Base-by-base conservation (phyloP, 495 filamentous ascomycete species). In the Platismatia glauca region DNA sequence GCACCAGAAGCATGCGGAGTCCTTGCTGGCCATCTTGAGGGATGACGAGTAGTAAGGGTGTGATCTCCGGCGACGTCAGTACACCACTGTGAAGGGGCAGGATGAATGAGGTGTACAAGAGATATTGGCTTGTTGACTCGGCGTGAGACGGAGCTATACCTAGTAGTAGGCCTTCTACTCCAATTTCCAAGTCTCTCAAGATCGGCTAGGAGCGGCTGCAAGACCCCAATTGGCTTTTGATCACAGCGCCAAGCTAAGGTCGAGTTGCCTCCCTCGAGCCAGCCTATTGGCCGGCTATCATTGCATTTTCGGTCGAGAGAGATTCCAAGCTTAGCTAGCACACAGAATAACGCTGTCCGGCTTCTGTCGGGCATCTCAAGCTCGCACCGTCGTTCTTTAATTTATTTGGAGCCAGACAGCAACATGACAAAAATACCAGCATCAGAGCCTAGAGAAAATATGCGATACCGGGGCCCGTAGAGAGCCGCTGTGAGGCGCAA, bases 11-110 rank as follows among this genome's bases (percentile, higher is more conserved):
- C 3, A 63, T 8, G 29, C 46, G 39, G 57, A 65, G 15, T 44
- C 39, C n/a, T 59, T 61, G 22, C 29, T 43, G 16, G 59, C 60
- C 38, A 34, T 69, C 12, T 44, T 69, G 22, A 55, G 44, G 15
- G 59, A 64, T 8, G 64, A 69, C 1, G 64, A 69, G 33, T 59
- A 66, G 16, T 50, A 33, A 65, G 59, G 6, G 50, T 33, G 15
- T 33, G 50, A 29, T 50, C 1, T 53, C 18, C 16, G 3, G 7
- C 7, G 50, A 33, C 15, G 5, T 0, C 6, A 33, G 5, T 53
- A 7, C 50, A 33, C 7, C 7, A 3, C 12, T n/a, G 8, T 24
- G 7, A 46, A 7, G 4, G 39, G 20, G 15, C 4, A 35, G 4
- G 34, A 35, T 35, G 4, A 35, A 4, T 35, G 34, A 9, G 4